Evolutionary conservation across 2,329 filamentous ascomycete species (phyloP).

Genomic region (Calonectria crousiana): DNA sequence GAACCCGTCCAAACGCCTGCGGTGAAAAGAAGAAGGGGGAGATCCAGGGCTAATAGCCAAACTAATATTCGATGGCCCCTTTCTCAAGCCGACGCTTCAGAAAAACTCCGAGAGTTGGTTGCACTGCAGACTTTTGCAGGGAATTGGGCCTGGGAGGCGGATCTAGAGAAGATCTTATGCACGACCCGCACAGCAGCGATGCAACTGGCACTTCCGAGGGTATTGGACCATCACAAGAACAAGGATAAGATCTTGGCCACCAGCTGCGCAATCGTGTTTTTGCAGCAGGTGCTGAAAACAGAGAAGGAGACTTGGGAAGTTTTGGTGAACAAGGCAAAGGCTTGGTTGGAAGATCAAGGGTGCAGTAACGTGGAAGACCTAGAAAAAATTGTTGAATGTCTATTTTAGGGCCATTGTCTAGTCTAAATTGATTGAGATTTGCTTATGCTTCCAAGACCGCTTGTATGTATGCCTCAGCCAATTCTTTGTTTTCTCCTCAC

Average conservation of each 20-base stretch:
- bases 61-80: no score
- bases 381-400: neutral
- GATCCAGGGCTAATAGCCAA: neutral
- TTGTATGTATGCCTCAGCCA: slow-evolving; percentile 25
- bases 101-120: slow-evolving; percentile 54
- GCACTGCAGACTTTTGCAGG: slow-evolving; percentile 59
- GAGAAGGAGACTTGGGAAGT: slow-evolving; percentile 73
- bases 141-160: slow-evolving; percentile 43
- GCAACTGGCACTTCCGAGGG: slow-evolving; percentile 15
- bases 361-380: slow-evolving; percentile 11
- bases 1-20: neutral
- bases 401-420: neutral
- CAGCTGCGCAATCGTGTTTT: slow-evolving; percentile 42
- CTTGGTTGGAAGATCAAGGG: slow-evolving; percentile 56
- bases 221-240: neutral
- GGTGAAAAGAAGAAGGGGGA: neutral
- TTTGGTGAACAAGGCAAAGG: slow-evolving; percentile 69
- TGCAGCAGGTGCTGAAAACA: slow-evolving; percentile 58
- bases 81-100: neutral
- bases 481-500: slow-evolving; percentile 58
- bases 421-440: neutral
- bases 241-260: slow-evolving; percentile 41
- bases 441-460: neutral
- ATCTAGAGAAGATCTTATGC: slow-evolving; percentile 45
- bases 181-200: slow-evolving; percentile 17